These are phyloP conservation scores for Kondoa subrosea DNA, from an alignment of 768 basidiomycete species.

Conservation along the genomic window DNA sequence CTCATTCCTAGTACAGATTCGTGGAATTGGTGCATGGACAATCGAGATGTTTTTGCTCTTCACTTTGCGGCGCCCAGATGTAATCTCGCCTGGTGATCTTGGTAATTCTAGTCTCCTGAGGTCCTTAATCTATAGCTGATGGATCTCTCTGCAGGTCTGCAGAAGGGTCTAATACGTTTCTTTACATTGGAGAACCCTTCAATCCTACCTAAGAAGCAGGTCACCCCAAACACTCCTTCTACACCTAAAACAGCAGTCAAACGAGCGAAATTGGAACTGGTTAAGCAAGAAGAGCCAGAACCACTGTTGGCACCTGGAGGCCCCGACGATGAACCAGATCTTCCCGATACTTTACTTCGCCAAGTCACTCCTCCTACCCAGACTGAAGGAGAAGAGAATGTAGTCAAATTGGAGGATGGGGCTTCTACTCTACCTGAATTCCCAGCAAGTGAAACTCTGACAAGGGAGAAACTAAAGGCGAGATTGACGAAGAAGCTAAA, in stretches of 20 bases:
- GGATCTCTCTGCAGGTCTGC: constrained; percentile 20
- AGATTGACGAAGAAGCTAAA: constrained; percentile 27
- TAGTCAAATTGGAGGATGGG: constrained; percentile 4
- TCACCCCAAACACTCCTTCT: not conserved
- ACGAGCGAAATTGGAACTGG: too few relatives aligned
- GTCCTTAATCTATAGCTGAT: not conserved
- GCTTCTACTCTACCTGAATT: constrained; percentile 13
- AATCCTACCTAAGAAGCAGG: constrained; percentile 11
- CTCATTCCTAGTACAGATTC: not conserved
- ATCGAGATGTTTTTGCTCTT: constrained; percentile 83
- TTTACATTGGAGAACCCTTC: constrained; percentile 17
- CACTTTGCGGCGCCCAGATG: constrained; percentile 62
- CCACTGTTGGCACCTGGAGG: not conserved
- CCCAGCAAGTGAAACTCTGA: constrained; percentile 21
- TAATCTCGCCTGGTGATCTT: constrained; percentile 44
- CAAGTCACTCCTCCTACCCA: constrained; percentile 4
- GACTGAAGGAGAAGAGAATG: not conserved
- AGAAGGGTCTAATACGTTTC: constrained; percentile 26
- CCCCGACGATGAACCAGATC: not conserved
- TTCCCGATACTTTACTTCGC: not conserved
- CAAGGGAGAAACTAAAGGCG: constrained; percentile 10
- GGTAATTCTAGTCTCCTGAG: constrained; percentile 3
- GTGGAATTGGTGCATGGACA: constrained; percentile 29
- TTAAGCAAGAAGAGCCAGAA: not conserved
- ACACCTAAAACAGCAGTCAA: not conserved